Percentiles rank a stretch among this genome's conserved stretches.
Conservation (phyloP, 106 monocot species). For the Phalaenopsis equestris region DNA sequence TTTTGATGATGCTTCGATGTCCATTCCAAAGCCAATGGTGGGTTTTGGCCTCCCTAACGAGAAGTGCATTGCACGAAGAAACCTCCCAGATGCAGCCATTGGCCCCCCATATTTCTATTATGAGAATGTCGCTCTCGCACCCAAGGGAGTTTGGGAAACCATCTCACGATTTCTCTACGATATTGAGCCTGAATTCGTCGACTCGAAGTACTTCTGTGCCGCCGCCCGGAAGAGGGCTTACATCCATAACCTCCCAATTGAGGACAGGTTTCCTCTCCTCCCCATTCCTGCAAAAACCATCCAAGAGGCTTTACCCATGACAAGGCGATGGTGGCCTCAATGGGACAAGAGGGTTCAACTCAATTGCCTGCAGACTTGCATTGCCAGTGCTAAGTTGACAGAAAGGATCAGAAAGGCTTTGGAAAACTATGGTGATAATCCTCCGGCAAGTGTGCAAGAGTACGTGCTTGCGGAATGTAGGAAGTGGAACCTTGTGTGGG, state of each 20-base stretch:
- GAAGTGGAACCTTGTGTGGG: constrained; percentile 65
- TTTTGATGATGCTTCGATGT: background rate
- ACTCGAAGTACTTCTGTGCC: constrained; percentile 59
- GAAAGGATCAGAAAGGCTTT: constrained; percentile 35
- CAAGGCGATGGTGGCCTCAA: constrained; percentile 54
- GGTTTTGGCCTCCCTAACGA: constrained; percentile 67
- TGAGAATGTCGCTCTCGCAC: constrained; percentile 82
- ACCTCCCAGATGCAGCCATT: constrained; percentile 43
- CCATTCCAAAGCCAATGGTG: constrained; percentile 71
- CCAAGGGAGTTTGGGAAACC: constrained; percentile 71
- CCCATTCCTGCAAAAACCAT: constrained; percentile 44
- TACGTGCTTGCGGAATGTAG: constrained; percentile 29
- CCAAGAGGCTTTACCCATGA: constrained; percentile 38
- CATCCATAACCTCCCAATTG: constrained; percentile 60
- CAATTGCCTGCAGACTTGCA: constrained; percentile 47
- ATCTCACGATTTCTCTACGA: constrained; percentile 49
- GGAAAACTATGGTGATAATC: constrained; percentile 14
- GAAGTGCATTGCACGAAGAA: constrained; percentile 18
- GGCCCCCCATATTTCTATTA: constrained; percentile 91
- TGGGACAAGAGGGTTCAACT: constrained; percentile 55
- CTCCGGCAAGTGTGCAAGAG: constrained; percentile 23
- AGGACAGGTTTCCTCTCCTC: constrained; percentile 34
- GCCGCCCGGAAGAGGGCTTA: constrained; percentile 61
- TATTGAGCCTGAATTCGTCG: constrained; percentile 60
- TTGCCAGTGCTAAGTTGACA: constrained; percentile 28